Percentiles rank a stretch among this genome's conserved stretches.
These are phyloP conservation scores for Onygenales sp. DNA, from an alignment of 2,329 filamentous ascomycete genomes.

Conservation along the genomic window DNA sequence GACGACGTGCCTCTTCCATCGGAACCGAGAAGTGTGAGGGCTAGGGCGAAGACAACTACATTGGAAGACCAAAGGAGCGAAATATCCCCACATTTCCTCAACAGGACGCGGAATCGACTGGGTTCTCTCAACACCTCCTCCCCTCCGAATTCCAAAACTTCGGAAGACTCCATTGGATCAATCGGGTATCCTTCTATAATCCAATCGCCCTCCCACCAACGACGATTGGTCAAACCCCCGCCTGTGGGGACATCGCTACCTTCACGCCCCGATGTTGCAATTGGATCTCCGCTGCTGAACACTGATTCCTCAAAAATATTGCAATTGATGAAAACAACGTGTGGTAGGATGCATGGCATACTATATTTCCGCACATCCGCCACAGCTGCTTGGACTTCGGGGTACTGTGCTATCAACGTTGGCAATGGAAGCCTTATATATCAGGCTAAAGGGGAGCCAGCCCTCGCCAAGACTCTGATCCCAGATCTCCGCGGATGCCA, in stretches of 20 bases:
- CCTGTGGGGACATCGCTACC: constrained; percentile 19
- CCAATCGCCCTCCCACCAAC: constrained; percentile 29
- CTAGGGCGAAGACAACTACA: constrained; percentile 32
- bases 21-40: constrained; percentile 25
- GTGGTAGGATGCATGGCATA: constrained; percentile 43
- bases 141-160: constrained; percentile 22
- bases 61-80: constrained; percentile 33
- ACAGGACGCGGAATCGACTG: constrained; percentile 26
- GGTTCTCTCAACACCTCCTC: constrained; percentile 31
- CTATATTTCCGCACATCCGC: constrained; percentile 39
- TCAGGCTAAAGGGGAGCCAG: constrained; percentile 40
- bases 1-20: constrained; percentile 18
- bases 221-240: constrained; percentile 25
- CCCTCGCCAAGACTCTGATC: constrained; percentile 39
- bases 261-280: constrained; percentile 21
- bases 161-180: constrained; percentile 31
- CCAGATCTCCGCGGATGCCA: constrained; percentile 41
- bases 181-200: constrained; percentile 41
- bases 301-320: constrained; percentile 39
- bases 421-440: constrained; percentile 41
- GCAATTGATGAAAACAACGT: constrained; percentile 43
- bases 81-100: constrained; percentile 23
- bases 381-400: constrained; percentile 37
- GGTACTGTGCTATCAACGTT: constrained; percentile 44
- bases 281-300: constrained; percentile 30